Conservation (phyloP, 148 eudicot genomes). For the Camellia lanceoleosa region DNA sequence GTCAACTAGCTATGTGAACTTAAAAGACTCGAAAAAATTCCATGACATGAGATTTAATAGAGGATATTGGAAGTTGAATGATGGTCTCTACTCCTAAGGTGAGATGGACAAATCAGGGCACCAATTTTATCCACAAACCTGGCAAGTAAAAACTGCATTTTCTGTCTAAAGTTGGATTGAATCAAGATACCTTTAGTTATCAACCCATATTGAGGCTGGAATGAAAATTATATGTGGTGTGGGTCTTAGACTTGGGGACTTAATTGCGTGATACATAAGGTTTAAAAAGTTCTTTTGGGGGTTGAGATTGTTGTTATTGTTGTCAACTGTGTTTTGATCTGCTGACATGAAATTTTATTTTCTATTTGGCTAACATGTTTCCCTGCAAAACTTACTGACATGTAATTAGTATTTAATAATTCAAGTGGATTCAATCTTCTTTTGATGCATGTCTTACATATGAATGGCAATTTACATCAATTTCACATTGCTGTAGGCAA, state of each 20-base stretch:
- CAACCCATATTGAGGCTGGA: neutral
- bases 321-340: too few species aligned
- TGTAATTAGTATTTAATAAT: too few species aligned
- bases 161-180: neutral
- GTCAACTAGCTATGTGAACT: neutral
- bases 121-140: neutral
- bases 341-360: too few species aligned
- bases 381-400: too few species aligned
- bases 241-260: neutral
- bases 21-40: neutral
- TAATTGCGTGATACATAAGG: neutral
- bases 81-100: neutral
- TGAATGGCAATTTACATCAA: too few species aligned
- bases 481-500: too few species aligned
- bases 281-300: too few species aligned
- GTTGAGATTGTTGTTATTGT: too few species aligned
- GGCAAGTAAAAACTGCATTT: neutral
- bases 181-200: neutral
- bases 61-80: neutral
- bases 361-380: too few species aligned
- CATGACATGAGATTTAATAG: neutral
- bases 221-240: neutral
- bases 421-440: too few species aligned
- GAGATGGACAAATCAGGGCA: neutral
- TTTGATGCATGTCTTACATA: too few species aligned